A percentile compares a stretch with the other conserved stretches of the same genome.
Evolutionary conservation across 768 basidiomycete genomes (phyloP).

Genomic region (Suillus lakei): DNA sequence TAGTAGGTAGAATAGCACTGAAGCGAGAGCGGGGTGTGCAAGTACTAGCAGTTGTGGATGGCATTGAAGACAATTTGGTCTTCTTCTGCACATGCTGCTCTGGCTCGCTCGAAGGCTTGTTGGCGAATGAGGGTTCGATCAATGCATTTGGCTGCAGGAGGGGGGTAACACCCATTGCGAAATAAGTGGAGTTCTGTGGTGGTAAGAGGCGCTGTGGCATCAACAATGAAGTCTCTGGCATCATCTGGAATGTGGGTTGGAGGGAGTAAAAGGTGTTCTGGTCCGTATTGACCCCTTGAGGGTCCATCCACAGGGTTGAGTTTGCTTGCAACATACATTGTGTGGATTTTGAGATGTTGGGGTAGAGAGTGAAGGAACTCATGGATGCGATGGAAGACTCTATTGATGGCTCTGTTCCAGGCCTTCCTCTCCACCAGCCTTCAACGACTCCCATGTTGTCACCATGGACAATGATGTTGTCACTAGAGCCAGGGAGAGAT

Average conservation of each 20-base stretch:
- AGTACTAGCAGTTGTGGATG: no score
- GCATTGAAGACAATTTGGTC: no score
- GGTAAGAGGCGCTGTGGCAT: not conserved
- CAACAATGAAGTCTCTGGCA: not conserved
- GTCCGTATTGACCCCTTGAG: not conserved
- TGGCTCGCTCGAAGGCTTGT: not conserved
- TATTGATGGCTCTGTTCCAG: conserved; percentile 13
- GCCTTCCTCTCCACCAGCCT: conserved; percentile 11
- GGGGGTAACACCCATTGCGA: not conserved
- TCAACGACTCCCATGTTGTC: no score
- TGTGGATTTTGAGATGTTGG: not conserved
- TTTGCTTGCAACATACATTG: not conserved
- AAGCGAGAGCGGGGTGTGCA: no score
- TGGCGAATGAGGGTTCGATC: not conserved
- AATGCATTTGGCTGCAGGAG: conserved; percentile 1
- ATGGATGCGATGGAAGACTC: conserved; percentile 15
- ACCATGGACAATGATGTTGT: no score
- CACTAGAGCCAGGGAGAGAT: no score
- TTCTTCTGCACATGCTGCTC: no score
- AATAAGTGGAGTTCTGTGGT: not conserved
- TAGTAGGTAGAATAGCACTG: conserved; percentile 12
- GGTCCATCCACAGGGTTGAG: conserved; percentile 8
- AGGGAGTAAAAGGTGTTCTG: conserved; percentile 14
- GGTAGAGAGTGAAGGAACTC: not conserved
- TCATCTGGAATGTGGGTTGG: conserved; percentile 15